Conservation (phyloP, 371 early-diverging fungal genomes). For the Haplosporangium sp. region DNA sequence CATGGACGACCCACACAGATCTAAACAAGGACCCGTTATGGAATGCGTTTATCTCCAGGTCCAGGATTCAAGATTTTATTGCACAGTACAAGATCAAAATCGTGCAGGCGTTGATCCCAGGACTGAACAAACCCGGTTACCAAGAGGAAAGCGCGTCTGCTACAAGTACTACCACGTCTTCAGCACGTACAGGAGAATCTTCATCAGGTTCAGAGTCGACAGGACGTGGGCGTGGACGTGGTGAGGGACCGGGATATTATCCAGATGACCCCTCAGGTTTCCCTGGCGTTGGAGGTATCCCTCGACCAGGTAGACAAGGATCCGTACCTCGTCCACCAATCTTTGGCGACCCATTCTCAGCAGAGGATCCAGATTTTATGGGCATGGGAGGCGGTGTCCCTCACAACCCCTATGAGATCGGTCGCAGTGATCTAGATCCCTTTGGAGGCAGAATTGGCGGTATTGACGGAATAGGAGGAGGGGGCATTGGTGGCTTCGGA, state of each 20-base stretch:
- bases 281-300: slow-evolving; percentile 40
- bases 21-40: slow-evolving; percentile 59
- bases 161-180: slow-evolving; percentile 9
- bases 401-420: slow-evolving; percentile 40
- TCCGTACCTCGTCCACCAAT: slow-evolving; percentile 47
- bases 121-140: slow-evolving; percentile 70
- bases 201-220: slow-evolving; percentile 5
- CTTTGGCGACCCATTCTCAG: slow-evolving; percentile 53
- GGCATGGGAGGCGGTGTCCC: not conserved
- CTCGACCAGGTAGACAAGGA: slow-evolving; percentile 30
- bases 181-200: not conserved
- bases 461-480: slow-evolving; percentile 28
- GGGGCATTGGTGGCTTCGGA: slow-evolving; percentile 54
- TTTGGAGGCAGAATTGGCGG: slow-evolving; percentile 58
- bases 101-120: slow-evolving; percentile 76
- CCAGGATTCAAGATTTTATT: slow-evolving; percentile 70
- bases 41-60: slow-evolving; percentile 69
- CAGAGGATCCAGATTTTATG: slow-evolving; percentile 27
- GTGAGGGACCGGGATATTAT: slow-evolving; percentile 18
- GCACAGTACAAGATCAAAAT: slow-evolving; percentile 70
- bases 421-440: slow-evolving; percentile 58
- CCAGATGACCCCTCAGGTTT: slow-evolving; percentile 44
- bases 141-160: slow-evolving; percentile 50
- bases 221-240: slow-evolving; percentile 15
- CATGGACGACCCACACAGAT: slow-evolving; percentile 58